Conservation (phyloP, 2,329 filamentous ascomycete genomes). For the Cladophialophora yegresii region DNA sequence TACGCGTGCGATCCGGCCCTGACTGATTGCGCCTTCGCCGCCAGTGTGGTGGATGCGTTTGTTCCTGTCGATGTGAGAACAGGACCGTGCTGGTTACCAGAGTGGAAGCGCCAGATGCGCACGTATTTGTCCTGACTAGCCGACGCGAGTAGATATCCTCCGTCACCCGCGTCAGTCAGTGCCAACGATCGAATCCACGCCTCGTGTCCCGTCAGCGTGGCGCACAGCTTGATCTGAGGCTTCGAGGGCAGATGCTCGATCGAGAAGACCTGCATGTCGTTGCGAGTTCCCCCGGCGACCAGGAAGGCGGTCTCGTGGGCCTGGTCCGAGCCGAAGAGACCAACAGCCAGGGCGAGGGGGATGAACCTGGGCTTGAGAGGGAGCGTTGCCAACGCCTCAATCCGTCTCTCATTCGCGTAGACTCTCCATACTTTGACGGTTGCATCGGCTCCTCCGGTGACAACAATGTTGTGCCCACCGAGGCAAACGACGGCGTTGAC, state of each 20-base stretch:
- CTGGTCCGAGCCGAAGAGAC: slow-evolving; percentile 56
- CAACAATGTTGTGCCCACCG: slow-evolving; percentile 53
- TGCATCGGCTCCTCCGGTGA: slow-evolving; percentile 64
- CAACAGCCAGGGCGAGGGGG: slow-evolving; percentile 73
- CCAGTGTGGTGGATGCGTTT: slow-evolving; percentile 57
- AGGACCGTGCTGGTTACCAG: slow-evolving; percentile 53
- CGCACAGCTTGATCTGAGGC: slow-evolving; percentile 66
- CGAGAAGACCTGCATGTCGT: slow-evolving; percentile 77
- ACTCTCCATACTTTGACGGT: slow-evolving; percentile 70
- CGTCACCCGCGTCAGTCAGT: slow-evolving; percentile 65
- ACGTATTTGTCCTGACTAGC: slow-evolving; percentile 98
- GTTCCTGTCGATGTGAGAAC: background rate
- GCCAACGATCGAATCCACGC: slow-evolving; percentile 89
- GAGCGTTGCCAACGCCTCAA: slow-evolving; percentile 68
- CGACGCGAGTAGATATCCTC: slow-evolving; percentile 81
- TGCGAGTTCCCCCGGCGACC: slow-evolving; percentile 82
- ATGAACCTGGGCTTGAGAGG: slow-evolving; percentile 76
- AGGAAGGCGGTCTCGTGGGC: slow-evolving; percentile 60
- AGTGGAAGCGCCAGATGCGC: slow-evolving; percentile 83
- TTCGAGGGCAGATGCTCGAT: slow-evolving; percentile 49
- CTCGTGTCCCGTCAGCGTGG: slow-evolving; percentile 84
- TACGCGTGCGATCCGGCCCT: slow-evolving; percentile 64
- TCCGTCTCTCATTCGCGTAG: slow-evolving; percentile 39
- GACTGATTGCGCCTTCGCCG: slow-evolving; percentile 86
- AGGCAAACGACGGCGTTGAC: slow-evolving; percentile 65